These are phyloP conservation scores for Cucumis sativus DNA, from an alignment of 306 rosid genomes.

Conservation along the genomic window Cucumber_9930_V3 NC_026657.2:8701001-8701500, in stretches of 20 bases:
- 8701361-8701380: not conserved
- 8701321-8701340: not conserved
- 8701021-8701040: slow-evolving; percentile 52
- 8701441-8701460: not conserved
- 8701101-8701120: slow-evolving; percentile 41
- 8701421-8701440: not conserved
- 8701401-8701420: not conserved
- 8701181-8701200: not conserved
- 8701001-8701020: slow-evolving; percentile 55
- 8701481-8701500: not conserved
- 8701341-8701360: not conserved
- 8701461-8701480: not conserved
- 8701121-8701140: slow-evolving; percentile 75
- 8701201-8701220: not conserved
- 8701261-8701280: not conserved
- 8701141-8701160: slow-evolving; percentile 4
- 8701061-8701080: slow-evolving; percentile 54
- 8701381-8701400: not conserved
- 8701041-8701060: slow-evolving; percentile 52
- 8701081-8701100: slow-evolving; percentile 71
- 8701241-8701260: not conserved
- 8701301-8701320: not conserved
- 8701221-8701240: not conserved
- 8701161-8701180: not conserved
- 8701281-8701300: not conserved